A percentile compares a stretch with the other conserved stretches of the same genome.
Conservation (phyloP, 176 grass and related monocot species). For the Phoenix roebelenii region DNA sequence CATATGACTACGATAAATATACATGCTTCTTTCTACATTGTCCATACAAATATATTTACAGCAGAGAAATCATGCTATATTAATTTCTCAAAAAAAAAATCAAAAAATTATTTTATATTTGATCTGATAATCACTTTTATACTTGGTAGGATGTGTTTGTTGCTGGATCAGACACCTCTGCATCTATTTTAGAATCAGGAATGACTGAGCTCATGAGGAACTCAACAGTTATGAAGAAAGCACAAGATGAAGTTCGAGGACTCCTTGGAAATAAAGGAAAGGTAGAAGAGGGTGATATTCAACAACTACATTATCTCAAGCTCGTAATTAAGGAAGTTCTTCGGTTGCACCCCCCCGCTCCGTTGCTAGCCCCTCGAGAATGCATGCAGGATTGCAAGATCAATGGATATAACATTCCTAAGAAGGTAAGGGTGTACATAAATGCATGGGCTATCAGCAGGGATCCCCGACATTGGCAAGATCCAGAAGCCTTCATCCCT, state of each 20-base stretch:
- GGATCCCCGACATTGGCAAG: constrained; percentile 21
- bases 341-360: constrained; percentile 14
- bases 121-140: too few relatives aligned
- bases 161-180: constrained; percentile 17
- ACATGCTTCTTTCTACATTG: too few relatives aligned
- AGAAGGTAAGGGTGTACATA: constrained; percentile 18
- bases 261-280: background rate
- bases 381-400: constrained; percentile 4
- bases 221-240: constrained; percentile 14
- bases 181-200: constrained; percentile 14
- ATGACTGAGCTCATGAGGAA: constrained; percentile 31
- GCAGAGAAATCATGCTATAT: too few relatives aligned
- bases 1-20: too few relatives aligned
- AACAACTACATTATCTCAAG: constrained; percentile 18
- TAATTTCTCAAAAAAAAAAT: too few relatives aligned
- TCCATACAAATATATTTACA: too few relatives aligned
- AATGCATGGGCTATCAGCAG: constrained; percentile 34
- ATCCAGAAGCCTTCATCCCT: constrained; percentile 16
- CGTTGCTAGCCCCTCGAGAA: constrained; percentile 11
- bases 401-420: constrained; percentile 21
- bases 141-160: constrained; percentile 15
- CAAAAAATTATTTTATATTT: too few relatives aligned
- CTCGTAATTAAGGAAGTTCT: constrained; percentile 26
- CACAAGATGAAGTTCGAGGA: constrained; percentile 19
- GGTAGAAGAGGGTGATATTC: constrained; percentile 6